A percentile compares a stretch with the other conserved stretches of the same genome.
Evolutionary conservation across 805 yeast genomes (phyloP).

Genomic region (Kodamaea nitidulidarum): DNA sequence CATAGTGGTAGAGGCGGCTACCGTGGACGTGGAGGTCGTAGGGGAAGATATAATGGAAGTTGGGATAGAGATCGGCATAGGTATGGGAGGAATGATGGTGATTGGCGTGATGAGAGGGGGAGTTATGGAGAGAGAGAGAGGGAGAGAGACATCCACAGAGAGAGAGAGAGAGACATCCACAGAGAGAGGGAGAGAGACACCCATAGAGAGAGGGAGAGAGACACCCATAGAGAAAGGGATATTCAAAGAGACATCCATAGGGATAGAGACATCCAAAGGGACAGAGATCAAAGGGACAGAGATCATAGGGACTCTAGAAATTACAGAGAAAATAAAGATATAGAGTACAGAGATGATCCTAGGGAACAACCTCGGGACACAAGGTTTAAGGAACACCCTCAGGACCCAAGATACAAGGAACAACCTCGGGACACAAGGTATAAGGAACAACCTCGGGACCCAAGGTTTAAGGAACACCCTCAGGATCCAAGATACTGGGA

Average conservation of each 20-base stretch:
- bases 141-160: background rate
- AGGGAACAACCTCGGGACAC: no score
- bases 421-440: no score
- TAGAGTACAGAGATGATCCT: background rate
- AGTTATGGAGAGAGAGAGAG: background rate
- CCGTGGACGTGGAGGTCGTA: conserved; percentile 16
- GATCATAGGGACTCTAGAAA: conserved; percentile 1
- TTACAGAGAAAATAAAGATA: background rate
- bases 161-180: background rate
- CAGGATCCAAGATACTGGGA: no score
- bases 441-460: no score
- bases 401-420: no score
- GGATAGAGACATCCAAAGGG: no score
- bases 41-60: background rate
- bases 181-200: background rate
- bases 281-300: background rate
- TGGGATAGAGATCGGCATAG: background rate
- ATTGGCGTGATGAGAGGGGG: background rate
- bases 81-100: background rate
- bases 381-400: no score
- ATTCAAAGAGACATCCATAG: no score
- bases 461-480: no score
- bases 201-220: background rate
- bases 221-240: no score
- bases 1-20: conserved; percentile 20